These are phyloP conservation scores for Pythium sp. DNA, from an alignment of 352 stramenopile species.

Conservation along the genomic window DNA sequence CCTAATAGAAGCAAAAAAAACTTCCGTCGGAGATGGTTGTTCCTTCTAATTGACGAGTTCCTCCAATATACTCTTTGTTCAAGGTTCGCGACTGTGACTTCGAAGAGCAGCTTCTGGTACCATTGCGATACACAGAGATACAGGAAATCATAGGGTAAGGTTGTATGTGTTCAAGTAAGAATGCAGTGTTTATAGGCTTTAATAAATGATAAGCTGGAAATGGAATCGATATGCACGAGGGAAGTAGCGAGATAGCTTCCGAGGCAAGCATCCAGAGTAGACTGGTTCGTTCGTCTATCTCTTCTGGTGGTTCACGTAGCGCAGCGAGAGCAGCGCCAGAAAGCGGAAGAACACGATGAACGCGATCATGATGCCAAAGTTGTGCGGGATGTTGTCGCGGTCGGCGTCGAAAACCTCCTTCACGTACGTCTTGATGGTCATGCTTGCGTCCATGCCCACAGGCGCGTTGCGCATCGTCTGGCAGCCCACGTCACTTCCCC, in stretches of 20 bases:
- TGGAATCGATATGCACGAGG: not conserved
- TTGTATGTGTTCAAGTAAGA: not conserved
- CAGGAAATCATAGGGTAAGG: not conserved
- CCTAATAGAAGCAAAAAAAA: too few species aligned
- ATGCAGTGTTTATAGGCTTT: not conserved
- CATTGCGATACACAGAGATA: not conserved
- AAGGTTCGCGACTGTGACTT: not conserved
- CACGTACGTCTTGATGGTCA: slow-evolving; percentile 23
- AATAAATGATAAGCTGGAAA: not conserved
- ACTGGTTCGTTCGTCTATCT: slow-evolving; percentile 9
- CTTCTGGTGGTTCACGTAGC: slow-evolving; percentile 28
- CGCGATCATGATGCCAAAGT: slow-evolving; percentile 24
- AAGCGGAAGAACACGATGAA: slow-evolving; percentile 26
- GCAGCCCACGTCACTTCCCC: slow-evolving; percentile 11
- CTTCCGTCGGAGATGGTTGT: too few species aligned
- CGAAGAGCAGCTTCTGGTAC: too few species aligned
- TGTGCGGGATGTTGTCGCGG: slow-evolving; percentile 15
- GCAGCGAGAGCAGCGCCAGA: slow-evolving; percentile 21
- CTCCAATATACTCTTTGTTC: too few species aligned
- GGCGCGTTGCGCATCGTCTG: slow-evolving; percentile 13
- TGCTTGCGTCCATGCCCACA: slow-evolving; percentile 1
- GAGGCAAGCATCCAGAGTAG: not conserved
- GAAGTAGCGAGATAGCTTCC: not conserved
- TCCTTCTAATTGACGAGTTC: too few species aligned
- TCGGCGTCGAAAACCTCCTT: slow-evolving; percentile 21